Percentiles rank a stretch among this genome's conserved stretches.
Conservation (phyloP, 1,284 basidiomycete species). For the Naganishia sp. region DNA sequence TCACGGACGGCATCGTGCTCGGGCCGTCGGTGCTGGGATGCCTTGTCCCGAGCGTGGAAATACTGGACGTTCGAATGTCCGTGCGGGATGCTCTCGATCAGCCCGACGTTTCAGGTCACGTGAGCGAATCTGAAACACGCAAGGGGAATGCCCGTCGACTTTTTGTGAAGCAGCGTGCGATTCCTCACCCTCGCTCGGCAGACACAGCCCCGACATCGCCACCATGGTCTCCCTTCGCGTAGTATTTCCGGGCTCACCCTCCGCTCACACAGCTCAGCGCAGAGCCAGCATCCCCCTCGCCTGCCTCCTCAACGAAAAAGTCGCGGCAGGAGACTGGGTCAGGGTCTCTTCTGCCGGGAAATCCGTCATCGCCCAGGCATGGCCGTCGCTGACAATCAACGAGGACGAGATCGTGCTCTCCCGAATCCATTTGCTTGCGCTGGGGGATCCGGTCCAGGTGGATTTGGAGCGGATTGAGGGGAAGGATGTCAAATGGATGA, state of each 20-base stretch:
- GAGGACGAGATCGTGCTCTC: conserved; percentile 25
- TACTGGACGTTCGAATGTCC: neutral
- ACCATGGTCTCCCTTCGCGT: conserved; percentile 12
- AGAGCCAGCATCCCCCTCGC: conserved; percentile 48
- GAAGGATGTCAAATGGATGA: conserved; percentile 35
- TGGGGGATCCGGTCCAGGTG: conserved; percentile 22
- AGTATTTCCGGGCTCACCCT: neutral
- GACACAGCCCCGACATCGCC: neutral
- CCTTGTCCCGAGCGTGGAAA: too few species aligned
- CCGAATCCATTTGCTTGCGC: conserved; percentile 5
- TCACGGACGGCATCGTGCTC: neutral
- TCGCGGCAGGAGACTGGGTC: conserved; percentile 52
- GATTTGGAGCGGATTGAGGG: conserved; percentile 1
- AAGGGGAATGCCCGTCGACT: neutral
- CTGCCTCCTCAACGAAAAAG: conserved; percentile 42
- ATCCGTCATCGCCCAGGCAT: neutral
- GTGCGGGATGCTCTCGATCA: neutral
- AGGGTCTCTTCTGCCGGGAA: conserved; percentile 27
- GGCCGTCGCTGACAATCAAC: conserved; percentile 1
- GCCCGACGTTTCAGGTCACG: conserved; percentile 8
- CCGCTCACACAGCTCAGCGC: conserved; percentile 32
- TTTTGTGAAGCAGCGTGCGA: neutral
- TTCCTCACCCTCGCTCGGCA: neutral
- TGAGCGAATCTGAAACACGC: conserved; percentile 13
- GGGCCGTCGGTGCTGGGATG: too few species aligned